These are phyloP conservation scores for Epichloe aotearoae DNA, from an alignment of 2,329 filamentous ascomycete genomes.

Conservation along the genomic window DNA sequence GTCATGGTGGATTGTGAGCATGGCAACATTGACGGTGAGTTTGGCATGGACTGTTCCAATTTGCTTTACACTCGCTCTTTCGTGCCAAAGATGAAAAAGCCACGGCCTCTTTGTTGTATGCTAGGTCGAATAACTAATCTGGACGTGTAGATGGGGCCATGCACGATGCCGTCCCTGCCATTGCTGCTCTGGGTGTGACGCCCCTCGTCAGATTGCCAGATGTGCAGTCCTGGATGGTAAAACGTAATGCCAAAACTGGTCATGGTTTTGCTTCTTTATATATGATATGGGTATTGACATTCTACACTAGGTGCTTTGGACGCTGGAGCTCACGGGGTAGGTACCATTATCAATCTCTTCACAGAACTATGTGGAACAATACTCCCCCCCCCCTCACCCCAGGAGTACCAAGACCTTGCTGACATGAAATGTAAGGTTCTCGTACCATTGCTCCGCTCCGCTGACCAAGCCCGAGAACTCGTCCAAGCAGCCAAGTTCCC, in stretches of 20 bases:
- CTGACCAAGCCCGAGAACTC: conserved; percentile 30
- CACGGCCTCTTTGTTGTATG: too few relatives aligned
- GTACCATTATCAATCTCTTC: conserved; percentile 16
- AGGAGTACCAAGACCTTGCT: not conserved
- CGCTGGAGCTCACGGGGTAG: conserved; percentile 33
- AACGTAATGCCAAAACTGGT: conserved; percentile 17
- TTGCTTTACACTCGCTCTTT: not conserved
- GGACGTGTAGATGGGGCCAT: conserved; percentile 29
- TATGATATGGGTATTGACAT: not conserved
- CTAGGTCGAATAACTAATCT: not conserved
- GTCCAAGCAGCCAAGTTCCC: conserved; percentile 38
- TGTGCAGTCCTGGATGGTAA: conserved; percentile 31
- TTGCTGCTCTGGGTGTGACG: conserved; percentile 31
- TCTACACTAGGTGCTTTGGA: conserved; percentile 29
- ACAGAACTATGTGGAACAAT: not conserved
- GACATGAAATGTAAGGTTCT: conserved; percentile 23
- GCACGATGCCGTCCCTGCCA: conserved; percentile 40
- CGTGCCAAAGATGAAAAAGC: too few relatives aligned
- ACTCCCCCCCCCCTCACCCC: too few relatives aligned
- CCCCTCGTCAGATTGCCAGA: conserved; percentile 40
- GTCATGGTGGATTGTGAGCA: conserved; percentile 47
- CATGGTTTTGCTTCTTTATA: not conserved
- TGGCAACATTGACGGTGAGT: conserved; percentile 34
- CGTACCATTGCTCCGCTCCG: conserved; percentile 30
- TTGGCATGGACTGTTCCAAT: not conserved